A percentile compares a stretch with the other conserved stretches of the same genome.
These are phyloP conservation scores for Colletotrichum simmondsii DNA, from an alignment of 2,329 filamentous ascomycete genomes.

Conservation along the genomic window DNA sequence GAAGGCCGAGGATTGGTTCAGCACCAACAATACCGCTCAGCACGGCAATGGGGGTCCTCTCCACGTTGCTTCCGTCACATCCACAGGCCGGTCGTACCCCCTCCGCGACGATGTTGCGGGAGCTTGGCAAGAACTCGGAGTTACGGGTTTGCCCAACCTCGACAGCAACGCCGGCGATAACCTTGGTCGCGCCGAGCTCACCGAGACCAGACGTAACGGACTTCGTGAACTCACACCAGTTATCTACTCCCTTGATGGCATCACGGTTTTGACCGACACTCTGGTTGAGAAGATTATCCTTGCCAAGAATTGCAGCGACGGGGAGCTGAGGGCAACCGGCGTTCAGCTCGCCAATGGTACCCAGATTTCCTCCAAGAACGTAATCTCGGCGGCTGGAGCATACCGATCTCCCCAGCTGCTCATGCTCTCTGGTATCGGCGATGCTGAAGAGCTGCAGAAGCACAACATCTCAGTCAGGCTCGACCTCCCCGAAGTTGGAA, in stretches of 20 bases:
- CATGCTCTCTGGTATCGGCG: constrained; percentile 64
- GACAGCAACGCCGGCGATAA: constrained; percentile 42
- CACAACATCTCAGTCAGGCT: constrained; percentile 54
- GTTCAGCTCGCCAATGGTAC: constrained; percentile 43
- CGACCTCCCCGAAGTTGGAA: constrained; percentile 58
- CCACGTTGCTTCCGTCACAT: constrained; percentile 42
- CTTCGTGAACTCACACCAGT: constrained; percentile 39
- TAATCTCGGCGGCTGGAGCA: constrained; percentile 33
- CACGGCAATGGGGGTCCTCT: constrained; percentile 52
- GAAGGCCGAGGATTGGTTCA: constrained; percentile 37
- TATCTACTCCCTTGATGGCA: constrained; percentile 39
- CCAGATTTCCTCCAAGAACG: constrained; percentile 38
- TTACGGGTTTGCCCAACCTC: constrained; percentile 39
- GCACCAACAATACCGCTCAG: constrained; percentile 44
- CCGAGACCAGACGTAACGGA: constrained; percentile 39
- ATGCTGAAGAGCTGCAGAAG: constrained; percentile 51
- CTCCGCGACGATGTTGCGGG: constrained; percentile 46
- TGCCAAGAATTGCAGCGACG: not conserved
- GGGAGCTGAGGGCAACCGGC: constrained; percentile 37
- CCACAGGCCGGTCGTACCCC: constrained; percentile 48
- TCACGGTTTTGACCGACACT: constrained; percentile 39
- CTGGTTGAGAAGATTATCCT: constrained; percentile 39
- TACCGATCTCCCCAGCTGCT: constrained; percentile 60
- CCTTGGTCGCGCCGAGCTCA: constrained; percentile 45
- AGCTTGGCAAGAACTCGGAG: constrained; percentile 54